Evolutionary conservation across 371 early-diverging fungal species (phyloP).

Genomic region (Blyttiomyces sp.): DNA sequence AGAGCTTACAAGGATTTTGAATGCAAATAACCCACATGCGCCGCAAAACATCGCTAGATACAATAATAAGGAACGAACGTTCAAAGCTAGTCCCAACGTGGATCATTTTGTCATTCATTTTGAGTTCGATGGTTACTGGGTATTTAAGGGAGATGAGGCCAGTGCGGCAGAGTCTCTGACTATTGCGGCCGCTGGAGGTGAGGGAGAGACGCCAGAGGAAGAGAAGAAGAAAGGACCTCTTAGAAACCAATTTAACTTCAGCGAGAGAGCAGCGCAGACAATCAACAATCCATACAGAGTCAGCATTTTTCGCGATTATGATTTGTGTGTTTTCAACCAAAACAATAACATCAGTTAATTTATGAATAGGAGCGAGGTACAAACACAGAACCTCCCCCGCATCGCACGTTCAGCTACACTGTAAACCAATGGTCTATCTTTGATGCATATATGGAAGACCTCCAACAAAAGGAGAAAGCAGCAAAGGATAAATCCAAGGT

Average conservation of each 20-base stretch:
- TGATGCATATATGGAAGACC: conserved; percentile 57
- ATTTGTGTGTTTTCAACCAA: not conserved
- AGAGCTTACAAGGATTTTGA: conserved; percentile 59
- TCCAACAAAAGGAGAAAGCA: conserved; percentile 49
- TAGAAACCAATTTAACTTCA: conserved; percentile 58
- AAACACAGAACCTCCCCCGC: conserved; percentile 61
- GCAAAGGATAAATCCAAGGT: conserved; percentile 56
- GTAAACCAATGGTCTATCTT: conserved; percentile 61
- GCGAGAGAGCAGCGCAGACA: conserved; percentile 57
- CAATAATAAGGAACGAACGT: conserved; percentile 50
- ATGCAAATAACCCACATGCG: conserved; percentile 62
- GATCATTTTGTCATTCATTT: conserved; percentile 56
- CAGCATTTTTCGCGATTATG: not conserved
- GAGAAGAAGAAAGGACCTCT: conserved; percentile 38
- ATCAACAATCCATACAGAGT: conserved; percentile 54
- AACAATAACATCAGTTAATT: not conserved
- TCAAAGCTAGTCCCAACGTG: conserved; percentile 52
- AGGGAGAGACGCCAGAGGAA: conserved; percentile 25
- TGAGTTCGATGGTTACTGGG: conserved; percentile 54
- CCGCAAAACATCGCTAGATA: conserved; percentile 61
- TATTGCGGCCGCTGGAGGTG: conserved; percentile 16
- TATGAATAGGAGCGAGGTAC: conserved; percentile 45
- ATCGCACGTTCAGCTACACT: conserved; percentile 41
- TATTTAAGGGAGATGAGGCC: conserved; percentile 5
- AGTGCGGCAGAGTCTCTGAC: not conserved